Evolutionary conservation across 495 filamentous ascomycete genomes (phyloP).

Genomic region (Viridothelium virens): DNA sequence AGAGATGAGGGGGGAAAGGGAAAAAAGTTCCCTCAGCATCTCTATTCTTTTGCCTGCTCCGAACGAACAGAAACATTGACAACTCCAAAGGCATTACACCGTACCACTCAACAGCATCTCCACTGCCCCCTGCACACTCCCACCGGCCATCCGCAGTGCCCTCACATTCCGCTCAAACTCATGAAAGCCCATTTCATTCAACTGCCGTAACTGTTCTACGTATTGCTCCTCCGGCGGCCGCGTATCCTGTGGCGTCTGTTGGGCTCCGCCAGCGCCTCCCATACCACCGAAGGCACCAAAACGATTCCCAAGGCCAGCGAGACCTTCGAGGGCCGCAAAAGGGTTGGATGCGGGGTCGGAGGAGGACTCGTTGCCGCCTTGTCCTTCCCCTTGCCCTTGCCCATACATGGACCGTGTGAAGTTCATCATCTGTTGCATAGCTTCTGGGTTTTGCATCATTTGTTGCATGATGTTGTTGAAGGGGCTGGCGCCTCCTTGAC

Average conservation of each 20-base stretch:
- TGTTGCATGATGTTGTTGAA: constrained; percentile 38
- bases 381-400: constrained; percentile 38
- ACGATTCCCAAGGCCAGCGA: constrained; percentile 21
- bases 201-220: constrained; percentile 76
- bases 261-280: constrained; percentile 15
- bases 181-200: constrained; percentile 99
- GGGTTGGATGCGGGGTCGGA: constrained; percentile 21
- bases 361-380: constrained; percentile 15
- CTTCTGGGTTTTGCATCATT: constrained; percentile 38
- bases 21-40: background rate
- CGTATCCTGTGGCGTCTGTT: constrained; percentile 55
- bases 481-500: constrained; percentile 29
- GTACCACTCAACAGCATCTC: constrained; percentile 55
- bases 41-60: too few relatives aligned
- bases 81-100: background rate
- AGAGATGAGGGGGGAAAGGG: background rate
- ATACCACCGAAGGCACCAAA: constrained; percentile 15
- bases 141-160: constrained; percentile 80
- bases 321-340: background rate
- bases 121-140: constrained; percentile 90
- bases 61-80: too few relatives aligned
- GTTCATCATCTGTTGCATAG: constrained; percentile 39
- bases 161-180: constrained; percentile 91
- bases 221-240: constrained; percentile 91
- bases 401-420: constrained; percentile 33